phyloP scores from a whole-genome alignment of 768 basidiomycete genomes.

The Cyclocybe aegerita region DNA sequence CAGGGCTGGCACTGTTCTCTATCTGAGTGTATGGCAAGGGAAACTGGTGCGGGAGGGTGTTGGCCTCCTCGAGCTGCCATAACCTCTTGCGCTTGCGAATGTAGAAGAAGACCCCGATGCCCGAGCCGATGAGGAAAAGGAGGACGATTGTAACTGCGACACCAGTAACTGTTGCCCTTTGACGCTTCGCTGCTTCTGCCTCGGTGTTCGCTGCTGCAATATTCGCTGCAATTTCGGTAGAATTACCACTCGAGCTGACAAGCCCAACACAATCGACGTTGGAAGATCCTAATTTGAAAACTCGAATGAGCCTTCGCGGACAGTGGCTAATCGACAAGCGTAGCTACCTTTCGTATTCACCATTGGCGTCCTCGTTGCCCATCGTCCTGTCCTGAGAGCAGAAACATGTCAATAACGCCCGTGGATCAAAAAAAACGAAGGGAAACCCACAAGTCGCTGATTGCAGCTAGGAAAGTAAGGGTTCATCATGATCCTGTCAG shows the following conservation, averaged over 20 bases:
- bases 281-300: slow-evolving; percentile 19
- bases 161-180: slow-evolving; percentile 5
- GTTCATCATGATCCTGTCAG: slow-evolving; percentile 3
- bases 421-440: slow-evolving; percentile 14
- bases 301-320: neutral
- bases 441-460: slow-evolving; percentile 42
- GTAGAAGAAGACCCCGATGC: slow-evolving; percentile 4
- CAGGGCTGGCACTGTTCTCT: neutral
- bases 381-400: slow-evolving; percentile 36
- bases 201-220: slow-evolving; percentile 1
- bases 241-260: slow-evolving; percentile 23
- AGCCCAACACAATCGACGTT: slow-evolving; percentile 32
- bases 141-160: slow-evolving; percentile 10
- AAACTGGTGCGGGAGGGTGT: slow-evolving; percentile 4
- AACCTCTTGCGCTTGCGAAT: slow-evolving; percentile 6
- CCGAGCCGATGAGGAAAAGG: slow-evolving; percentile 5
- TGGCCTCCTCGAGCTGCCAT: slow-evolving; percentile 5
- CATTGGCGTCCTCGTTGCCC: slow-evolving; percentile 31
- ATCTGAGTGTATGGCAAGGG: neutral
- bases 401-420: neutral
- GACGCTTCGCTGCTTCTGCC: neutral
- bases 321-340: slow-evolving; percentile 19
- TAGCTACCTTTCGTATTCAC: slow-evolving; percentile 30
- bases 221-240: slow-evolving; percentile 6
- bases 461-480: slow-evolving; percentile 26